Evolutionary conservation across 768 basidiomycete species (phyloP).

Genomic region (Tremella mesenterica): DNA sequence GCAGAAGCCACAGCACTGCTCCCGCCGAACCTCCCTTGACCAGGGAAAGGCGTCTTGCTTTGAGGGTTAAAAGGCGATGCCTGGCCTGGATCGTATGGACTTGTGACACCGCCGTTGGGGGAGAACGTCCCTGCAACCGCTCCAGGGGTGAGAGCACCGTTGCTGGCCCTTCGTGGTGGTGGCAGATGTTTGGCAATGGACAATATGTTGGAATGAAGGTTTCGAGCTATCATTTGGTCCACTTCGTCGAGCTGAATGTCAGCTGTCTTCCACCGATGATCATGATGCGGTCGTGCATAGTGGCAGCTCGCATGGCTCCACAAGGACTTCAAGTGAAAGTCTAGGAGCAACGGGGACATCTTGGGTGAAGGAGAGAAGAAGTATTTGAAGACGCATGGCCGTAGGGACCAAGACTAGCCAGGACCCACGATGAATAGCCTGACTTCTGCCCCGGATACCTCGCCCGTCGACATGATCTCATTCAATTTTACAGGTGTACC

Average conservation of each 20-base stretch:
- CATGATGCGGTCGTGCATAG: background rate
- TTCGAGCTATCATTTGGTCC: constrained; percentile 90
- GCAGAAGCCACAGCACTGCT: constrained; percentile 7
- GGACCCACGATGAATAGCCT: constrained; percentile 66
- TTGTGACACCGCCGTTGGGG: constrained; percentile 19
- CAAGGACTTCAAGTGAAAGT: background rate
- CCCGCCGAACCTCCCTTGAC: constrained; percentile 23
- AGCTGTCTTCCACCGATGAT: background rate
- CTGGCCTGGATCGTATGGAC: constrained; percentile 41
- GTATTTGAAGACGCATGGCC: no score
- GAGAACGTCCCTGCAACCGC: constrained; percentile 26
- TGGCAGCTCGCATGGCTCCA: background rate
- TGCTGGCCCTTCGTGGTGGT: constrained; percentile 57
- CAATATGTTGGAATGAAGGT: constrained; percentile 89
- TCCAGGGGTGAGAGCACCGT: constrained; percentile 50
- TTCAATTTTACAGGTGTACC: constrained; percentile 95
- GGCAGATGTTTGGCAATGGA: constrained; percentile 87
- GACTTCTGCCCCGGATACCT: constrained; percentile 71
- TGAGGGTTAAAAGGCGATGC: constrained; percentile 45
- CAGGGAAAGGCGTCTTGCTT: constrained; percentile 42
- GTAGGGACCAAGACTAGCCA: no score
- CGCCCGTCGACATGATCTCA: constrained; percentile 76
- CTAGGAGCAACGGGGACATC: no score
- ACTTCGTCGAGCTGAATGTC: constrained; percentile 68
- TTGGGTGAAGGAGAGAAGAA: no score